Percentiles rank a stretch among this genome's conserved stretches.
These are phyloP conservation scores for Sequoia sempervirens DNA, from an alignment of 75 land plant species.

Conservation along the genomic window DNA sequence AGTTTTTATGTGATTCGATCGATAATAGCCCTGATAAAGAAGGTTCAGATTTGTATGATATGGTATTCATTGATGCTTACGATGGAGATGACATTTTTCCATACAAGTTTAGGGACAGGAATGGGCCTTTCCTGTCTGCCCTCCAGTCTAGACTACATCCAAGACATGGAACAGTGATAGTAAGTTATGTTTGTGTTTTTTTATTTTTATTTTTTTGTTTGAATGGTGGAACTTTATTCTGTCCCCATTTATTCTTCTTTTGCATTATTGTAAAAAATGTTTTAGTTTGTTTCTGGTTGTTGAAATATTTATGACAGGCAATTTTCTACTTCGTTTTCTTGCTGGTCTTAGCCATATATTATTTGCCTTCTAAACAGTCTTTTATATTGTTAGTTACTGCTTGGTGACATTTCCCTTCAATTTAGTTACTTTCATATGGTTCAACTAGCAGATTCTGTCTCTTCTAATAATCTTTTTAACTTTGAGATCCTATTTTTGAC, in stretches of 20 bases:
- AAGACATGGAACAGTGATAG: conserved; percentile 90
- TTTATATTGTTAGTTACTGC: neutral
- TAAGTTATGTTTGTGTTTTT: conserved; percentile 16
- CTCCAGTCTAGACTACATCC: conserved; percentile 54
- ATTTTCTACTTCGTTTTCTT: neutral
- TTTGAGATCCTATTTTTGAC: neutral
- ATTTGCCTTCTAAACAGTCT: neutral
- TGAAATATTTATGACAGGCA: neutral
- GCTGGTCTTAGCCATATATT: neutral
- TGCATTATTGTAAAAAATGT: neutral
- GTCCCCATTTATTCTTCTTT: neutral
- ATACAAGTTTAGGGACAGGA: conserved; percentile 58
- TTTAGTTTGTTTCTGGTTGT: neutral
- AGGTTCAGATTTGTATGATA: conserved; percentile 47
- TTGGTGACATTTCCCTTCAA: neutral
- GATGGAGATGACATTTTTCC: conserved; percentile 94
- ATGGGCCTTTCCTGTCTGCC: conserved; percentile 60
- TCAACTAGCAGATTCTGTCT: neutral
- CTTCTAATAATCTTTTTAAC: neutral
- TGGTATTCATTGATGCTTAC: conserved; percentile 90
- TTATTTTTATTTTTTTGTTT: neutral
- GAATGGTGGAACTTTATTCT: neutral
- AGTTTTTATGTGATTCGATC: conserved; percentile 28
- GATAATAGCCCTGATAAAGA: conserved; percentile 13
- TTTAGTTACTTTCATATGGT: neutral